Evolutionary conservation across 2,329 filamentous ascomycete genomes (phyloP), one percentile per base, ranked within the genome.

Genomic region (Orbilia ellipsospora): DNA sequence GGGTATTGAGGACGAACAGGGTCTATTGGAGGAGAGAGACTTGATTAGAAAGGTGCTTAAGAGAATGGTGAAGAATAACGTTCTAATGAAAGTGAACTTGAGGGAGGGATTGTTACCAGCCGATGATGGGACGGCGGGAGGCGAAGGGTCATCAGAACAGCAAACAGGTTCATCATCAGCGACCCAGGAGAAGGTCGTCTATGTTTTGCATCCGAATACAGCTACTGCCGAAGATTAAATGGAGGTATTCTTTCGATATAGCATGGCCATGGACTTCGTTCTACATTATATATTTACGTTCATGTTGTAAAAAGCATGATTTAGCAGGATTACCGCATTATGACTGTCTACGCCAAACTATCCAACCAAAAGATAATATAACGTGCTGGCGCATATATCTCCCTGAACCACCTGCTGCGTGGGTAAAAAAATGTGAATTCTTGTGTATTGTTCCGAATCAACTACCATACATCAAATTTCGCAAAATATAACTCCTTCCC

Each of bases 71-170:
- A 97, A 95, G 87, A 88, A 90, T 79, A 87, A 88, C 78, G 86
- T 88, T 16, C 82, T 89, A 57, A 86, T 88, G 83, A 85, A 85
- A 57, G 86, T 88, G 74, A 64, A 64, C 12, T 59, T 60, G 64
- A 84, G 94, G 83, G 94, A 96, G 78, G 93, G 96, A 79, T 94
- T 96, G 18, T 87, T 98, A 57, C 92, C 95, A 50, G 90, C 89
- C 77, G 89, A 83, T 78, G 87, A 87, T 73, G 82, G 84, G 42
- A 36, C 31, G 31, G 86, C 84, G 13, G 85, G 82, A 12, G 83
- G n/a, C n/a, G n/a, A 84, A 4, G 80, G 78, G 15, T 81, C 77
- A 45, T 75, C 36, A 10, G 28, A 56, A 20, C 45, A 48, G 18
- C 57, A 44, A 31, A 79, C 77, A 15, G 78, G 59, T 10, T 64